Percentiles rank a stretch among this genome's conserved stretches.
These are phyloP conservation scores for Chenopodium quinoa DNA, from an alignment of 148 eudicot species.

Conservation along the genomic window DNA sequence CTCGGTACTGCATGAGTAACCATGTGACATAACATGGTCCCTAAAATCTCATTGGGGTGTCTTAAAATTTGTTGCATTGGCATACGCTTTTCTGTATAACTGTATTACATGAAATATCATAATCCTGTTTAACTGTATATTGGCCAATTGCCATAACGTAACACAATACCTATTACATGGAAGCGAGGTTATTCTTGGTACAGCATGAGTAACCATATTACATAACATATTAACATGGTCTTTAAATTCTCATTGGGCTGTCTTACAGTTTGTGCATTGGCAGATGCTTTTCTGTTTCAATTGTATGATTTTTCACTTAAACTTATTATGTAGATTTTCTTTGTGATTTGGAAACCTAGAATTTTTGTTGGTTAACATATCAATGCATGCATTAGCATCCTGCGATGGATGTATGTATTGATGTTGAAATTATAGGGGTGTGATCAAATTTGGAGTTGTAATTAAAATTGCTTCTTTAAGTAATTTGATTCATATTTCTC, in stretches of 20 bases:
- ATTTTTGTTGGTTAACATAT: too few relatives aligned
- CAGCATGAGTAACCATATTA: not conserved
- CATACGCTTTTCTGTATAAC: not conserved
- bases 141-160: not conserved
- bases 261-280: not conserved
- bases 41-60: not conserved
- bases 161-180: not conserved
- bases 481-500: not conserved
- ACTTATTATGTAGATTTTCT: not conserved
- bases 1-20: not conserved
- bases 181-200: not conserved
- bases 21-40: not conserved
- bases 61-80: not conserved
- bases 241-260: not conserved
- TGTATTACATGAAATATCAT: not conserved
- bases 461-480: constrained; percentile 17
- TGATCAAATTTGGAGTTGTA: not conserved
- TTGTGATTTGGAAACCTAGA: too few relatives aligned
- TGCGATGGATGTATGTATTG: not conserved
- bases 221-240: not conserved
- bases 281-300: not conserved
- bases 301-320: not conserved
- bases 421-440: not conserved
- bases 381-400: too few relatives aligned
- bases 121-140: not conserved